These are phyloP conservation scores for Yarrowia hollandica DNA, from an alignment of 805 yeast genomes.

Conservation along the genomic window DNA sequence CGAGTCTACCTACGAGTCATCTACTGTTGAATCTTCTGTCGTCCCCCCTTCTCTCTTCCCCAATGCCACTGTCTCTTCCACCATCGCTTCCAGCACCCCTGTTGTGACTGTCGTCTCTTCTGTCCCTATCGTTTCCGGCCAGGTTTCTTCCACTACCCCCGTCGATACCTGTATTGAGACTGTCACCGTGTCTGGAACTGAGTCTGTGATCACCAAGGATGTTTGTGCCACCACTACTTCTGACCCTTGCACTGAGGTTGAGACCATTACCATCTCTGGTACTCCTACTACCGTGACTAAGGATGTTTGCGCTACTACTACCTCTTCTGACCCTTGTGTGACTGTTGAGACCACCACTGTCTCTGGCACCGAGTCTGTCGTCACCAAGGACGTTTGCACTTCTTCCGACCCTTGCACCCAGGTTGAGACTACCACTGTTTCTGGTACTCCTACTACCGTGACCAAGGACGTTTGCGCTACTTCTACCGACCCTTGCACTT, in stretches of 20 bases:
- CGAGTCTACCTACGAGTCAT: neutral
- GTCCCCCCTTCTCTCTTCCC: neutral
- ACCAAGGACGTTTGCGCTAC: neutral
- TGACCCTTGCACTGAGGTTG: neutral
- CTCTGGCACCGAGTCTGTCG: neutral
- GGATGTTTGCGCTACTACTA: neutral
- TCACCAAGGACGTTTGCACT: slow-evolving; percentile 1
- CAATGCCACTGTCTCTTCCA: neutral
- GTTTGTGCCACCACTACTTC: neutral
- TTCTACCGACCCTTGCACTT: neutral
- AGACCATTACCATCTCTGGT: neutral
- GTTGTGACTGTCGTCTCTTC: neutral
- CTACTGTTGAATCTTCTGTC: neutral
- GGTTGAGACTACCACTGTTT: neutral
- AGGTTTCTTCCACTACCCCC: neutral
- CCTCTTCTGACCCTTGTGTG: neutral
- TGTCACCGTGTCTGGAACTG: neutral
- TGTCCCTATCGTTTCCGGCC: neutral
- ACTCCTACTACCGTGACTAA: neutral
- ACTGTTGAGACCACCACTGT: neutral
- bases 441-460: neutral
- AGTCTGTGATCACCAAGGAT: neutral
- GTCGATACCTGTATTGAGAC: neutral
- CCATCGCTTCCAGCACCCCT: neutral
- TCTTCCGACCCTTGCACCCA: neutral